Evolutionary conservation across 208 protist species (phyloP), one percentile per base, ranked within the genome.

Genomic region (Acanthamoeba triangularis): DNA sequence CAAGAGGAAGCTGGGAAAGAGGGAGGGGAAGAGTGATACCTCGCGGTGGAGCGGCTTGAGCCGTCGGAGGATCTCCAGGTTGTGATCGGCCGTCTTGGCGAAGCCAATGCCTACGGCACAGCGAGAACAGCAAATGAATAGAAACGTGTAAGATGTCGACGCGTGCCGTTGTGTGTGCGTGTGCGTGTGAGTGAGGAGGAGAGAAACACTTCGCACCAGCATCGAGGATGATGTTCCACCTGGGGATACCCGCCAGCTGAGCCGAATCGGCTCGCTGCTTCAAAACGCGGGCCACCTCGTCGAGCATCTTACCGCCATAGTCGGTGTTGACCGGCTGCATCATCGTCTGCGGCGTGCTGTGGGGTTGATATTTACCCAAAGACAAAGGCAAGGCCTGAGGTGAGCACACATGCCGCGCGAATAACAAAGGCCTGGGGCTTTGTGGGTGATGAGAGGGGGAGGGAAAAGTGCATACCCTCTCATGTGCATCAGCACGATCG

Each of bases 191-290:
- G 18, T 63, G 59, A 18, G 63, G n/a, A 35, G 28, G 7, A 23
- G 6, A 69, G 41, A 47, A 47, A 47, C 41, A 47, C 41, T 47
- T 14, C 28, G 23, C 52, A 61, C 96, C 96, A 52, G 96, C 96
- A 69, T 97, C 96, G 1, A 97, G 49, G 3, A 97, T 97, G 33
- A 97, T 96, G 87, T 97, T 96, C 96, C 96, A 97, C 28, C 90
- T 30, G 25, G 90, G 94, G 25, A 97, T 65, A 20, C 96, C 96
- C 0, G 80, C 63, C n/a, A 87, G 91, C 16, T 78, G 69, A 25
- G 94, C 90, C 13, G 47, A 78, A 25, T 96, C 63, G 14, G 96
- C 59, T 35, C 96, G 85, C 54, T 96, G 88, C 33, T 65, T 96
- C 37, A 97, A 92, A 33, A 82, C 88, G n/a, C 56, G 52, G 23